Evolutionary conservation across 2,329 filamentous ascomycete genomes (phyloP).

Genomic region (Sclerotinia glacialis): DNA sequence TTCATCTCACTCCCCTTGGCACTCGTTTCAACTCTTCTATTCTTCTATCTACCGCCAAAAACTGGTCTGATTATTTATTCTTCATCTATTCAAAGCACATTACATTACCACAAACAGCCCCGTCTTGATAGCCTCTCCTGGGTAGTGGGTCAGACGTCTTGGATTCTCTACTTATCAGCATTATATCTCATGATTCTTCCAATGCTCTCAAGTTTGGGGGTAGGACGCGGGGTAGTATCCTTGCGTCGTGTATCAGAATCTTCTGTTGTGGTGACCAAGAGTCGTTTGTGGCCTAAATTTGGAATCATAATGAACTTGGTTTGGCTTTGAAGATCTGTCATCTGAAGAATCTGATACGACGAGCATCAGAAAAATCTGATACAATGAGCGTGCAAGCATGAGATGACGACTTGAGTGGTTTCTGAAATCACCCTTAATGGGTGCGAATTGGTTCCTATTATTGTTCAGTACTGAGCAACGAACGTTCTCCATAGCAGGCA

Average conservation of each 20-base stretch:
- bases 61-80: background rate
- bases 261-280: background rate
- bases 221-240: background rate
- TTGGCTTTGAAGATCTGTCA: slow-evolving; percentile 3
- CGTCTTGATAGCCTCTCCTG: background rate
- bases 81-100: slow-evolving; percentile 7
- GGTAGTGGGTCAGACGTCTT: slow-evolving; percentile 12
- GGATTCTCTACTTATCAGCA: background rate
- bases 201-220: background rate
- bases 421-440: background rate
- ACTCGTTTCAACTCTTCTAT: background rate
- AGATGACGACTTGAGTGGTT: slow-evolving; percentile 2
- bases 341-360: slow-evolving; percentile 8
- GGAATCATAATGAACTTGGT: background rate
- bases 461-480: background rate
- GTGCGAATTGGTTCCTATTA: background rate
- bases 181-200: background rate
- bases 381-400: slow-evolving; percentile 7
- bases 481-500: background rate
- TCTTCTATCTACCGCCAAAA: background rate
- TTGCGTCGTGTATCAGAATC: slow-evolving; percentile 2
- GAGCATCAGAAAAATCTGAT: slow-evolving; percentile 7
- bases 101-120: background rate
- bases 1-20: slow-evolving; percentile 1
- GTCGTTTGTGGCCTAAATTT: background rate